A percentile compares a stretch with the other conserved stretches of the same genome.
phyloP scores from a whole-genome alignment of 23 red algal genomes.

The Gracilaria domingensis region DNA sequence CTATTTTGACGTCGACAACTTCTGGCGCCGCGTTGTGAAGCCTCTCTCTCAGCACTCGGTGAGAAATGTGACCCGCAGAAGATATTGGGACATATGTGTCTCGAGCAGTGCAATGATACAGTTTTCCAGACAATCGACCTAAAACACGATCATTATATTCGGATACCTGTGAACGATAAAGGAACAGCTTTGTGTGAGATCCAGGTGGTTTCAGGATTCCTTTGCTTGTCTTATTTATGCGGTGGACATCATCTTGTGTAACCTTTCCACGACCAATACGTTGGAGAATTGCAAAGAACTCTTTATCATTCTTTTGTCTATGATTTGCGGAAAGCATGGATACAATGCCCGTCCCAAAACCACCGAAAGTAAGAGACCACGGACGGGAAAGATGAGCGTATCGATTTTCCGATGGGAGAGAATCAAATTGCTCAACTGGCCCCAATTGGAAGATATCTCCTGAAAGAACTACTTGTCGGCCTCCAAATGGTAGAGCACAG shows the following conservation, averaged over 20 bases:
- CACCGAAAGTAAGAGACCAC: background rate
- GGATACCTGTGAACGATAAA: background rate
- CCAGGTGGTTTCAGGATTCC: background rate
- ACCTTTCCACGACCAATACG: background rate
- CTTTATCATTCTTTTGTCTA: background rate
- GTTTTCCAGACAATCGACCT: background rate
- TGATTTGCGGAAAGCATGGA: background rate
- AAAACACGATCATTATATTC: background rate
- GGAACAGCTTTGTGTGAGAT: background rate
- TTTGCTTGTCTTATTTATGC: background rate
- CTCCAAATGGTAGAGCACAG: conserved; percentile 5
- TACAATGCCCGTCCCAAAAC: background rate
- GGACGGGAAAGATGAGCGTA: no score
- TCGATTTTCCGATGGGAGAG: background rate
- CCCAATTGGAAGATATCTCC: conserved; percentile 26
- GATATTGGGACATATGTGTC: no score
- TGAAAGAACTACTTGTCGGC: conserved; percentile 7
- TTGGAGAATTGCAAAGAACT: background rate
- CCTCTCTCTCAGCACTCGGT: background rate
- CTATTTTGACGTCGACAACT: background rate
- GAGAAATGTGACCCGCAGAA: no score
- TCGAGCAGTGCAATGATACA: no score
- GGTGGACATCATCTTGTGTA: background rate
- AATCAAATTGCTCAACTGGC: background rate
- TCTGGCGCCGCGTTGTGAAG: background rate